Percentiles rank a stretch among this genome's conserved stretches.
These are phyloP conservation scores for Artemisia annua DNA, from an alignment of 129 eudicot species.

Conservation along the genomic window DNA sequence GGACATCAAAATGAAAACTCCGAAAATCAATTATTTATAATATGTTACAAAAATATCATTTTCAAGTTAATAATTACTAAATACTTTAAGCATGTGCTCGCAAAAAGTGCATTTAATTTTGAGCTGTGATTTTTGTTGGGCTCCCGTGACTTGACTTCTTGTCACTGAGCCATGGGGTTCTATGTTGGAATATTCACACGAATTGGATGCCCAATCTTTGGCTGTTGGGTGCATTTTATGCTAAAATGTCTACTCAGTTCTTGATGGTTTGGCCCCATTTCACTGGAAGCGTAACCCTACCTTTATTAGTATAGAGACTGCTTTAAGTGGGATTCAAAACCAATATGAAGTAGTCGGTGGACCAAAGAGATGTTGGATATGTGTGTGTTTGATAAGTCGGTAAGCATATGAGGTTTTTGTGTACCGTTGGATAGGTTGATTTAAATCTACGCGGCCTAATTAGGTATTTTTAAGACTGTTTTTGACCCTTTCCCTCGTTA, in stretches of 20 bases:
- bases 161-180: neutral
- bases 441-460: too few relatives aligned
- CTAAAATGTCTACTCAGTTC: slow-evolving; percentile 5
- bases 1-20: too few relatives aligned
- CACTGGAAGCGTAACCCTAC: neutral
- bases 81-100: neutral
- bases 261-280: slow-evolving; percentile 18
- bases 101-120: neutral
- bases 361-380: too few relatives aligned
- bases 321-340: neutral
- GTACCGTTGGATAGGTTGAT: too few relatives aligned
- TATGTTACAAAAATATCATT: neutral
- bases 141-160: neutral
- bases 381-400: too few relatives aligned
- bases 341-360: too few relatives aligned
- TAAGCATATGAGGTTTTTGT: too few relatives aligned
- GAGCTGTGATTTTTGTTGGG: slow-evolving; percentile 10
- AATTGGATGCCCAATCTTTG: slow-evolving; percentile 15
- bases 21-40: too few relatives aligned
- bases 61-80: neutral
- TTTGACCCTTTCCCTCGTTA: too few relatives aligned
- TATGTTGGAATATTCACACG: slow-evolving; percentile 17
- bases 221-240: slow-evolving; percentile 9
- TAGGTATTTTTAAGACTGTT: too few relatives aligned
- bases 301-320: neutral